Conservation (phyloP, 345 rosid species). For the Murraya koenigii region DNA sequence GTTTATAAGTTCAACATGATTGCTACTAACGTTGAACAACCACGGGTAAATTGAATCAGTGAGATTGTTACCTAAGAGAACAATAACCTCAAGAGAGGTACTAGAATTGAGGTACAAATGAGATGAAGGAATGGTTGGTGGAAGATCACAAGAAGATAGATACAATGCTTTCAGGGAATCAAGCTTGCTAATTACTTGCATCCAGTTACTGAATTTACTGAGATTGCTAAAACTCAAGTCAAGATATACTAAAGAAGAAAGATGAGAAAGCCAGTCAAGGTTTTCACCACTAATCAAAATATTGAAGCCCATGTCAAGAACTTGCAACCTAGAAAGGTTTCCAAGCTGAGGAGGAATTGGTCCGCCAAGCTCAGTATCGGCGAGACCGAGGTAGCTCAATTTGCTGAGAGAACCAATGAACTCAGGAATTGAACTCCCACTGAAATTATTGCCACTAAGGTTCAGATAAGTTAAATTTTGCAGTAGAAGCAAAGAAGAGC, state of each 20-base stretch:
- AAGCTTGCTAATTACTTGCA: background rate
- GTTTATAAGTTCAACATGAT: slow-evolving; percentile 1
- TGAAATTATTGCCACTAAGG: background rate
- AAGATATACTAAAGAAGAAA: slow-evolving; percentile 6
- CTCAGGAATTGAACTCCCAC: background rate
- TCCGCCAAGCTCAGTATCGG: background rate
- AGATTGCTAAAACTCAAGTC: background rate
- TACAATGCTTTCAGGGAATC: background rate
- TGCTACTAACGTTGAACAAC: slow-evolving; percentile 6
- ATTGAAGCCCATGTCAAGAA: background rate
- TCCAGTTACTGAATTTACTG: slow-evolving; percentile 12
- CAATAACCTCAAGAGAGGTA: background rate
- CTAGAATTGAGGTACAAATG: background rate
- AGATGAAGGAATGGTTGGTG: background rate
- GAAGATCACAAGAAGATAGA: background rate
- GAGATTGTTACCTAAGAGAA: background rate
- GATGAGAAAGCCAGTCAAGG: slow-evolving; percentile 6
- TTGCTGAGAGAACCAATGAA: slow-evolving; percentile 4
- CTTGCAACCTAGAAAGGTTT: slow-evolving; percentile 12
- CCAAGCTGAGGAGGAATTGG: background rate
- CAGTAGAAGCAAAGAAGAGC: background rate
- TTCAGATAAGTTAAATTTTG: background rate
- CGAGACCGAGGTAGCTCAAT: background rate
- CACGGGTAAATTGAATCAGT: background rate
- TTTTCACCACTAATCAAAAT: background rate